Base-by-base conservation (phyloP, 495 filamentous ascomycete species). In the Aspergillus olivimuriae region DNA sequence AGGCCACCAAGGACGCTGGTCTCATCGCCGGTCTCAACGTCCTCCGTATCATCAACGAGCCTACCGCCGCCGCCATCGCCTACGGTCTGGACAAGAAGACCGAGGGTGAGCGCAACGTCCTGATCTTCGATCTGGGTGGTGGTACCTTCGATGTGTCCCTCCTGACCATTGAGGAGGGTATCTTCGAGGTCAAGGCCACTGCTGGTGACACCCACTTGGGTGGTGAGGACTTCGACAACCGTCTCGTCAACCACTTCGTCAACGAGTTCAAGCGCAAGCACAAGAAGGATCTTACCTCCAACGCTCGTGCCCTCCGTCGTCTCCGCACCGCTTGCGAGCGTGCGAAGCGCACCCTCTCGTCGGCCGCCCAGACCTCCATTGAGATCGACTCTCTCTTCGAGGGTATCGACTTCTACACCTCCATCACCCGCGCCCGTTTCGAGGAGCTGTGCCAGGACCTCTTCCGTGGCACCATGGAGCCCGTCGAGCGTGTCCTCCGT, bases 101-200 rank as follows among this genome's bases (percentile, higher is more conserved):
- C 32, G 81, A 82, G 72, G 95, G 94, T 75, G 92, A 96, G 80
- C 87, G 92, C 55, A 94, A 98, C 68, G 94, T 97, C 53, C 81
- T 98, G 52, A 97, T 98, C 75, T 98, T 95, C 79, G 92, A 98
- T 78, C 76, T 98, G 46, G 94, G 92, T 79, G 92, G 94, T 80
- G 92, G 92, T 78, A 97, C 94, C 64, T 98, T 97, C 74, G 92
- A 97, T 94, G 94, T 98, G 14, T 96, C 91, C 39, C 88, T 97
- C 41, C 78, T 97, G 41, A 94, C 91, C 70, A 97, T 97, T 62
- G 89, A 97, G 73, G 91, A 94, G 72, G 92, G 92, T 81, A 94
- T 97, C 69, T 97, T 97, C 80, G 95, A 95, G 60, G 92, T 98
- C 66, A 94, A 91, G 78, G 86, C 92, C 26, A 97, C 92, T 49